Percentiles rank a stretch among this genome's conserved stretches.
Evolutionary conservation across 2,329 filamentous ascomycete genomes (phyloP).

Genomic region (Clonostachys byssicola): DNA sequence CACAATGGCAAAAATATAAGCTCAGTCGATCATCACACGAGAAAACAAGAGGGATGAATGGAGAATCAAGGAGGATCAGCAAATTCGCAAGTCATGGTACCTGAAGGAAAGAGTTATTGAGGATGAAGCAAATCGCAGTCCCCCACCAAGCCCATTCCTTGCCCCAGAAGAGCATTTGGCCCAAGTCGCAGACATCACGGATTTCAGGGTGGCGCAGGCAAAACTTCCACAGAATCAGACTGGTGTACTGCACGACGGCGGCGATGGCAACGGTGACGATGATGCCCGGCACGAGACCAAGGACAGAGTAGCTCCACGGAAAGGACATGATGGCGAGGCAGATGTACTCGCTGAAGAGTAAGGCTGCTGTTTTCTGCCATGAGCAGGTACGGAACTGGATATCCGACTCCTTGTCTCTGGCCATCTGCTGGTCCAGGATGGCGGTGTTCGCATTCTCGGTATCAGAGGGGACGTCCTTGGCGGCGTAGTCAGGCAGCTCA

Average conservation of each 20-base stretch:
- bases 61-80: too few species aligned
- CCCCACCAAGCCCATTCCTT: constrained; percentile 67
- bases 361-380: constrained; percentile 89
- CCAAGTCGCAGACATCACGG: constrained; percentile 89
- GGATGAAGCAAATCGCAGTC: constrained; percentile 79
- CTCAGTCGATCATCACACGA: too few species aligned
- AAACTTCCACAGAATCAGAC: constrained; percentile 66
- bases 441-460: constrained; percentile 10
- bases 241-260: constrained; percentile 75
- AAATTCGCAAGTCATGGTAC: constrained; percentile 14
- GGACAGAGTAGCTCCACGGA: constrained; percentile 84
- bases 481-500: constrained; percentile 20
- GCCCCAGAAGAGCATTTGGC: constrained; percentile 91
- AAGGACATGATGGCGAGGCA: constrained; percentile 93
- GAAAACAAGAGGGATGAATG: too few species aligned
- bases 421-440: constrained; percentile 64
- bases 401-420: constrained; percentile 68
- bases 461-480: constrained; percentile 19
- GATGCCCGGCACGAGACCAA: constrained; percentile 80
- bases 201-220: constrained; percentile 88
- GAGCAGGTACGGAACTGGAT: constrained; percentile 93
- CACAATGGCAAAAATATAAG: too few species aligned
- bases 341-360: constrained; percentile 95
- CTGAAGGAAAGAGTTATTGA: constrained; percentile 93
- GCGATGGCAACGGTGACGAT: constrained; percentile 81